Evolutionary conservation across 768 basidiomycete genomes (phyloP).

Genomic region (Rhodotorula taiwanensis): DNA sequence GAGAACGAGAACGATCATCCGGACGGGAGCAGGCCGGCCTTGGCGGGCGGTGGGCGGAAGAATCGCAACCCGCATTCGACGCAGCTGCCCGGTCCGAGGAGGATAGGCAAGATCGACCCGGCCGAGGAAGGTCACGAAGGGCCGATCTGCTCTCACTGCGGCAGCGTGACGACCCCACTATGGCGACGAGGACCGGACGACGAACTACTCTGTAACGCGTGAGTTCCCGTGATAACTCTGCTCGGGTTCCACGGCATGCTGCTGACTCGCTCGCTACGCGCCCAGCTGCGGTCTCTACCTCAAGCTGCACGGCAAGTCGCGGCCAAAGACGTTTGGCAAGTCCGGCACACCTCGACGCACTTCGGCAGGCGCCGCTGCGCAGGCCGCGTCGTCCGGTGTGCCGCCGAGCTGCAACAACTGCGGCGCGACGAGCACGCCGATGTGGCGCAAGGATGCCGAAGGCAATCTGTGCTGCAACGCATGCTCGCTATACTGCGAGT

Average conservation of each 20-base stretch:
- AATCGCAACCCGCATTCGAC: slow-evolving; percentile 38
- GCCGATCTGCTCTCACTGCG: slow-evolving; percentile 67
- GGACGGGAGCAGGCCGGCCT: not conserved
- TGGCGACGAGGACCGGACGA: slow-evolving; percentile 78
- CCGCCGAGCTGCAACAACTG: slow-evolving; percentile 64
- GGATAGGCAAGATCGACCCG: slow-evolving; percentile 23
- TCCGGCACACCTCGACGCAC: slow-evolving; percentile 57
- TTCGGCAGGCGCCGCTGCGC: slow-evolving; percentile 27
- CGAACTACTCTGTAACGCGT: slow-evolving; percentile 76
- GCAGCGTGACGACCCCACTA: slow-evolving; percentile 68
- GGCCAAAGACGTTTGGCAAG: slow-evolving; percentile 90
- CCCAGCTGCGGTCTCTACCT: slow-evolving; percentile 73
- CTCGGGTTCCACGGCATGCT: not conserved
- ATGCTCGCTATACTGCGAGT: slow-evolving; percentile 66
- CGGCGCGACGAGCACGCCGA: slow-evolving; percentile 65
- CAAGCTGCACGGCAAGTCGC: slow-evolving; percentile 93
- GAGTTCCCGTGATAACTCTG: slow-evolving; percentile 5
- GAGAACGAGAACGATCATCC: not conserved
- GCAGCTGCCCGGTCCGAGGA: slow-evolving; percentile 26
- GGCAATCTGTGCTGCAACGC: slow-evolving; percentile 82
- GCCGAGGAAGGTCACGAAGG: slow-evolving; percentile 29
- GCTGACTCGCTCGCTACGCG: not conserved
- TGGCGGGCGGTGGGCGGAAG: slow-evolving; percentile 23
- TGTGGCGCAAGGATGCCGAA: slow-evolving; percentile 74
- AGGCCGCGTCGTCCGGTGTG: slow-evolving; percentile 24